A percentile compares a stretch with the other conserved stretches of the same genome.
These are phyloP conservation scores for rapeseed (Brassica napus) DNA, from an alignment of 345 rosid species.

Conservation along the genomic window DNA sequence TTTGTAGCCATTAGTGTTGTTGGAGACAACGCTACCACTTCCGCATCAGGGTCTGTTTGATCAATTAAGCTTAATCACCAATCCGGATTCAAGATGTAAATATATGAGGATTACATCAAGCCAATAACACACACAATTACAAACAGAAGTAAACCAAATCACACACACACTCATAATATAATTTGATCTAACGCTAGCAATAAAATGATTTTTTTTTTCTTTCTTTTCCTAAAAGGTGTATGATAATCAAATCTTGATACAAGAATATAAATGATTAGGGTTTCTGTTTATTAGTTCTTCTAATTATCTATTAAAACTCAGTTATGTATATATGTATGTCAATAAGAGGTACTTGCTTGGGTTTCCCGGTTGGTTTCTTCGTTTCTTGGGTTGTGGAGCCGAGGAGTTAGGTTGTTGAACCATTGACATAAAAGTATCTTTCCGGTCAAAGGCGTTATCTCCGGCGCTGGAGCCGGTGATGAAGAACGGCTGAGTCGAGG, in stretches of 20 bases:
- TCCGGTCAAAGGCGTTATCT: conserved; percentile 46
- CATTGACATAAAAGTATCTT: conserved; percentile 53
- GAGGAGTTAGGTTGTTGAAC: conserved; percentile 45
- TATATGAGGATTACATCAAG: conserved; percentile 4
- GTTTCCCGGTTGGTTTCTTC: conserved; percentile 81
- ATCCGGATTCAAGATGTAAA: not conserved
- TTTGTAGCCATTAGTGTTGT: conserved; percentile 88
- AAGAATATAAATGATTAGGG: not conserved
- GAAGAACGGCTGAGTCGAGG: conserved; percentile 40
- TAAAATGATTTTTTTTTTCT: not conserved
- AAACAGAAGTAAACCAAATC: not conserved
- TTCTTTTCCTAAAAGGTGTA: not conserved
- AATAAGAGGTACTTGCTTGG: conserved; percentile 65
- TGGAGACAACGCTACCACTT: conserved; percentile 85
- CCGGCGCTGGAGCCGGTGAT: conserved; percentile 37
- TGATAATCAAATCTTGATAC: not conserved
- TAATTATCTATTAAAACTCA: not conserved
- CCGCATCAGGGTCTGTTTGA: conserved; percentile 79
- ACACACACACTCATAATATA: not conserved
- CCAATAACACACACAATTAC: not conserved
- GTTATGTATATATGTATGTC: not conserved
- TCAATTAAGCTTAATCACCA: not conserved
- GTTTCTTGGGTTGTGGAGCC: conserved; percentile 60
- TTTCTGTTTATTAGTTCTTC: not conserved
- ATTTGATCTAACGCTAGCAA: not conserved